A percentile compares a stretch with the other conserved stretches of the same genome.
Evolutionary conservation across 2,329 filamentous ascomycete genomes (phyloP).

Genomic region (Fusarium citri): DNA sequence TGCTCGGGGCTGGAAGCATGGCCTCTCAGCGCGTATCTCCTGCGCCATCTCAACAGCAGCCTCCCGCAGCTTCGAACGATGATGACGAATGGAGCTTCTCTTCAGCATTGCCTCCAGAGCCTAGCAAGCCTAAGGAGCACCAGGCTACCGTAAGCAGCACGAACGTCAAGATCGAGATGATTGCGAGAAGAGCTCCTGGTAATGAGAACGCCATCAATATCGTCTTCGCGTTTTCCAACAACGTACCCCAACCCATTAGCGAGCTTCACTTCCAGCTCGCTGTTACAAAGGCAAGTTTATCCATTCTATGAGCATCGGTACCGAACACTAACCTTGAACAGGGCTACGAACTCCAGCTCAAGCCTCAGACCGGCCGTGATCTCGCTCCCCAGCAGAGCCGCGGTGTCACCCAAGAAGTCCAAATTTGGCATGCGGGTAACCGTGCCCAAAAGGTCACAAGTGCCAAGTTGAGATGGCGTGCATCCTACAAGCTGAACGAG

Average conservation of each 20-base stretch:
- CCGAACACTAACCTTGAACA: slow-evolving; percentile 51
- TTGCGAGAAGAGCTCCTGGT: slow-evolving; percentile 70
- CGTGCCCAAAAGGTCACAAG: slow-evolving; percentile 74
- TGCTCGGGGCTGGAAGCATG: slow-evolving; percentile 52
- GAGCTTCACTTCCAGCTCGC: slow-evolving; percentile 92
- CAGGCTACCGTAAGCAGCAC: slow-evolving; percentile 76
- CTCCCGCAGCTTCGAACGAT: slow-evolving; percentile 59
- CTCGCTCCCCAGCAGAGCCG: slow-evolving; percentile 77
- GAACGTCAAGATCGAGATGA: slow-evolving; percentile 77
- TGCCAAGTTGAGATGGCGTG: slow-evolving; percentile 92
- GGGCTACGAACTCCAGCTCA: slow-evolving; percentile 84
- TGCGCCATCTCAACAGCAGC: slow-evolving; percentile 41
- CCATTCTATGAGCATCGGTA: neutral
- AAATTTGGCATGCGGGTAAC: slow-evolving; percentile 79
- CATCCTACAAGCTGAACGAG: slow-evolving; percentile 78
- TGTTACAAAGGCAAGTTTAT: slow-evolving; percentile 83
- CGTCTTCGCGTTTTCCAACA: slow-evolving; percentile 86
- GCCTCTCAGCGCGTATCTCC: slow-evolving; percentile 46
- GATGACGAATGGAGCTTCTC: slow-evolving; percentile 97
- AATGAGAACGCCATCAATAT: slow-evolving; percentile 72
- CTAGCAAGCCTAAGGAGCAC: slow-evolving; percentile 68
- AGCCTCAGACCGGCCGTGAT: slow-evolving; percentile 84
- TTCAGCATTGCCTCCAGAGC: slow-evolving; percentile 79
- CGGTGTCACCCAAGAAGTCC: slow-evolving; percentile 85
- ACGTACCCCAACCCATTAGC: slow-evolving; percentile 74